Base-by-base conservation (phyloP, 2,329 filamentous ascomycete species). In the Neoscytalidium dimidiatum region DNA sequence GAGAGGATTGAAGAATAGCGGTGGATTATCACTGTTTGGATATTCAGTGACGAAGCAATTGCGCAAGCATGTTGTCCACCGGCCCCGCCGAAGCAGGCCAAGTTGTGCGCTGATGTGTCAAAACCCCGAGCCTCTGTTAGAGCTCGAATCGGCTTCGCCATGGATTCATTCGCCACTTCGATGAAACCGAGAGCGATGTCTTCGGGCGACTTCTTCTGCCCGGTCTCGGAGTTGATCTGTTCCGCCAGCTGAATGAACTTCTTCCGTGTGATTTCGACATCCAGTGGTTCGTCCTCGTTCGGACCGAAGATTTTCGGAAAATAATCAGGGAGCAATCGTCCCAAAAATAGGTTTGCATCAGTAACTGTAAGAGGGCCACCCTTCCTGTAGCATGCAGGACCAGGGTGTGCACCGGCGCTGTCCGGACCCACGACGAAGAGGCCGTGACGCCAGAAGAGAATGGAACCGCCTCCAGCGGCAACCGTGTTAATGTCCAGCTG, bases 381-480 rank as follows among this genome's bases (percentile, higher is more conserved):
- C 67, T 76, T 76, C 2, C 74, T 66, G 49, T 77, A 76, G 33
- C 69, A 73, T 4, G 71, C 74, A 21, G 74, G 75, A 5, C 75
- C 74, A 19, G 74, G 74, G 65, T 76, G 73, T 70, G 80, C 38
- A 77, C 70, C 41, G 79, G 75, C 71, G 23, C 68, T 64, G 23
- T 56, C 92, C 0, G 94, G 93, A 0, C 94, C 94, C 3, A 97
- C 93, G 0, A 94, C 90, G 69, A 97, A 96, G 0, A 97, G 82
- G 0, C 93, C 93, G 69, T 97, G 96, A 67, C 87, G 88, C 85
- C 92, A 97, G 78, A 96, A 95, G 3, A 97, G 83, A 31, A 90
- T 84, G 0, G 91, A 94, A 4, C 92, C 92, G 67, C 94, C 94
- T 3, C 33, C 81, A n/a, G 81, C 81, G 13, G 81, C 81, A 2